Conservation (phyloP, 2,329 filamentous ascomycete species). For the Coleophoma cylindrospora region DNA sequence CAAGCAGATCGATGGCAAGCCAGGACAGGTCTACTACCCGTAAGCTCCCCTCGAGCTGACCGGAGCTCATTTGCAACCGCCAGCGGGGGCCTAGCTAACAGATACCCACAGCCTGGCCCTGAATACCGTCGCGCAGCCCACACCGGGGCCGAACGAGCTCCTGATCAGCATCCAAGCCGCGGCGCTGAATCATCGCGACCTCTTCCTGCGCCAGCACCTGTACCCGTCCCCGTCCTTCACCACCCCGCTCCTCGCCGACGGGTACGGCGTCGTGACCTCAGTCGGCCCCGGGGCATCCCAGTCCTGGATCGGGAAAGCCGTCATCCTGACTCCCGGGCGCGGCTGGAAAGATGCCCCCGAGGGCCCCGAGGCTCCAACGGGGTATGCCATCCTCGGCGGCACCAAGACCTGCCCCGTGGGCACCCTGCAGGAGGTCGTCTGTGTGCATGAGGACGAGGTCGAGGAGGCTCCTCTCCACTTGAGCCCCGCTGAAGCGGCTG, state of each 20-base stretch:
- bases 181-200: conserved; percentile 90
- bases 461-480: conserved; percentile 74
- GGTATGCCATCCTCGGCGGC: conserved; percentile 65
- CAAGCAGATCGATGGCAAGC: conserved; percentile 71
- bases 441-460: conserved; percentile 65
- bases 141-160: conserved; percentile 61
- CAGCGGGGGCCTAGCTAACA: background rate
- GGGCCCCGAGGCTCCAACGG: conserved; percentile 64
- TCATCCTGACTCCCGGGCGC: conserved; percentile 72
- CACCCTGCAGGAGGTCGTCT: conserved; percentile 69
- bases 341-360: conserved; percentile 70
- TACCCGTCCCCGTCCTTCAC: conserved; percentile 83
- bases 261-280: conserved; percentile 66
- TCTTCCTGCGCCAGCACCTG: conserved; percentile 88
- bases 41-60: conserved; percentile 28
- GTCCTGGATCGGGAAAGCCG: conserved; percentile 57
- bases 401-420: conserved; percentile 61
- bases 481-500: conserved; percentile 69
- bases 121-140: conserved; percentile 56
- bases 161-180: conserved; percentile 72
- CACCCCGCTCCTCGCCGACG: conserved; percentile 77
- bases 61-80: no score
- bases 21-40: conserved; percentile 84
- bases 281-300: conserved; percentile 50
- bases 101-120: conserved; percentile 45